A percentile compares a stretch with the other conserved stretches of the same genome.
Evolutionary conservation across 2,329 filamentous ascomycete species (phyloP).

Genomic region (Fusarium sp.): DNA sequence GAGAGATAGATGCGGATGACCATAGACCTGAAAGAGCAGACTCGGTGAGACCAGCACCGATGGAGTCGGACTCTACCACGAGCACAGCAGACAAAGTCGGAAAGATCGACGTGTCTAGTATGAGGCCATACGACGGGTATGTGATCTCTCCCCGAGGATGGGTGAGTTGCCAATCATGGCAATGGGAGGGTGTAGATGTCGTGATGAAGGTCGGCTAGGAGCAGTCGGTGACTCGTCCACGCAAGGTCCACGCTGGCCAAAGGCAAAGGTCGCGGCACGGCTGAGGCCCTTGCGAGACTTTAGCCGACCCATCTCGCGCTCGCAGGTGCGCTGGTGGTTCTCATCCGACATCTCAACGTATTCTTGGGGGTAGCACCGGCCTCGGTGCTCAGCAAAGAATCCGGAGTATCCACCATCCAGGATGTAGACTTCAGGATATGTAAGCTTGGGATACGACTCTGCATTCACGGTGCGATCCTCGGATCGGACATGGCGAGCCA

Average conservation of each 20-base stretch:
- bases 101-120: conserved; percentile 59
- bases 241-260: conserved; percentile 77
- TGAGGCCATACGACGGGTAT: conserved; percentile 72
- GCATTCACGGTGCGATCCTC: conserved; percentile 88
- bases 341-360: conserved; percentile 97
- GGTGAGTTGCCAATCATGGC: conserved; percentile 61
- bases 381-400: conserved; percentile 84
- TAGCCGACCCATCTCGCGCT: conserved; percentile 93
- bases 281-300: conserved; percentile 88
- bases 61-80: conserved; percentile 37
- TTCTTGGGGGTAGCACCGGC: conserved; percentile 90
- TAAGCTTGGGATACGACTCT: conserved; percentile 86
- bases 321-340: conserved; percentile 91
- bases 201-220: conserved; percentile 56
- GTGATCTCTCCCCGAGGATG: conserved; percentile 62
- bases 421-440: conserved; percentile 98
- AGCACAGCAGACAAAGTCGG: conserved; percentile 45
- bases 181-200: conserved; percentile 50
- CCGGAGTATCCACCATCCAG: conserved; percentile 95
- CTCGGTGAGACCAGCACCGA: conserved; percentile 45
- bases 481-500: conserved; percentile 93
- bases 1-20: conserved; percentile 23
- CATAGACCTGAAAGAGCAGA: conserved; percentile 38
- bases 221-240: conserved; percentile 71
- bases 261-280: conserved; percentile 94